These are phyloP conservation scores for Symbiodinium pilosum DNA, from an alignment of 73 alveolate genomes.

Conservation along the genomic window DNA sequence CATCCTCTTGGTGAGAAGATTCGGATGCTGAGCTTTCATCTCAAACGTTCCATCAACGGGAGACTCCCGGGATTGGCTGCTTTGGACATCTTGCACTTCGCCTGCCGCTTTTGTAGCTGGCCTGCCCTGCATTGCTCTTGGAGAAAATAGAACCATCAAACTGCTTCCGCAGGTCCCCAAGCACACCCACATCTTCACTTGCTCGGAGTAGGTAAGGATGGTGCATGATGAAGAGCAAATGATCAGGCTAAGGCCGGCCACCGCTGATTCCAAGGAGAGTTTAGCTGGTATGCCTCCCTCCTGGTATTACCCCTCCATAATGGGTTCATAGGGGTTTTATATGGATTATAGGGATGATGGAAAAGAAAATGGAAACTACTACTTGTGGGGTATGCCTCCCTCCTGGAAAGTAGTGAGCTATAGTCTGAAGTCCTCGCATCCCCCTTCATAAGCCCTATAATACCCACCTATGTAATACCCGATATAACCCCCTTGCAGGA, in stretches of 20 bases:
- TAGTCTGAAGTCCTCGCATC: no score
- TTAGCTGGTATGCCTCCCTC: not conserved
- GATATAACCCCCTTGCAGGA: not conserved
- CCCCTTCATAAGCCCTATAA: no score
- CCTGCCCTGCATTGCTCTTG: not conserved
- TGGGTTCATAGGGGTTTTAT: no score
- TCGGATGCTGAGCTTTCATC: not conserved
- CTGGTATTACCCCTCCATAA: no score
- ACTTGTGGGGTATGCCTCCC: no score
- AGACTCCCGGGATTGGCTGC: not conserved
- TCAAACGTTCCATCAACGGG: not conserved
- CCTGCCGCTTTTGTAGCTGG: not conserved
- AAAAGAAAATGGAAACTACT: no score
- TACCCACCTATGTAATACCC: no score
- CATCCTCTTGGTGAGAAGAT: no score
- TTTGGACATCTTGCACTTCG: not conserved
- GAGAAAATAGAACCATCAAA: not conserved
- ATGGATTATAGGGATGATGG: no score
- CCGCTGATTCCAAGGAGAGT: not conserved
- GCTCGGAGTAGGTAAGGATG: not conserved
- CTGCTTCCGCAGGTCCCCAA: constrained; percentile 10
- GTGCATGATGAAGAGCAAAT: not conserved
- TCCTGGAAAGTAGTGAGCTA: no score
- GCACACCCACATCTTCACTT: not conserved
- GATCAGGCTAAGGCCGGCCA: not conserved